Conservation (phyloP, 202 grass and related monocot species). For the Dendrocalamus latiflorus region DNA sequence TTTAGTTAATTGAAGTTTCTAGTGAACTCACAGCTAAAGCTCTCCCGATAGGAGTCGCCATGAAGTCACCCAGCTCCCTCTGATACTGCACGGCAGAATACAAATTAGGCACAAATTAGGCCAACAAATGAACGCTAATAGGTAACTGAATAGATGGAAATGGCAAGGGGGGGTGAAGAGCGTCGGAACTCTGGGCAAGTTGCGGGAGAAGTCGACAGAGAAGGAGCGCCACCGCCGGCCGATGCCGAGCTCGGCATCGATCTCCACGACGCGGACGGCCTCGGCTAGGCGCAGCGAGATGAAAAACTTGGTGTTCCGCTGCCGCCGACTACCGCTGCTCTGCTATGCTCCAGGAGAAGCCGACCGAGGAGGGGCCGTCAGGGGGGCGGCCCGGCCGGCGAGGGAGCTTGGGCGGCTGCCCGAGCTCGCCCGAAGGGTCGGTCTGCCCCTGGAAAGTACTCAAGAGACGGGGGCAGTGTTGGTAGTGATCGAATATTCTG, state of each 20-base stretch:
- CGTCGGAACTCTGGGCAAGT: conserved; percentile 74
- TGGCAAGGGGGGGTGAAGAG: neutral
- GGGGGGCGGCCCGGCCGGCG: no score
- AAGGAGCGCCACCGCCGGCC: conserved; percentile 72
- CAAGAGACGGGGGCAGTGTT: no score
- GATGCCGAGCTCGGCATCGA: conserved; percentile 80
- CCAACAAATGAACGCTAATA: neutral
- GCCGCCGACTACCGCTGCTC: no score
- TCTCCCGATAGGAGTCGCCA: conserved; percentile 70
- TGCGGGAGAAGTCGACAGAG: conserved; percentile 82
- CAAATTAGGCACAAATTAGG: conserved; percentile 23
- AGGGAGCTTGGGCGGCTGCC: no score
- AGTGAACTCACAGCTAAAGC: conserved; percentile 61
- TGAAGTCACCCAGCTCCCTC: conserved; percentile 56
- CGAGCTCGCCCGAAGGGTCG: no score
- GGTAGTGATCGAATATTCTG: no score
- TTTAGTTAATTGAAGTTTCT: neutral
- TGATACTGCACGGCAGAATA: conserved; percentile 55
- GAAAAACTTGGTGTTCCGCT: no score
- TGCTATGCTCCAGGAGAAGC: no score
- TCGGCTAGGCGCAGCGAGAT: no score
- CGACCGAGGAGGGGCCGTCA: no score
- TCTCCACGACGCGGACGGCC: conserved; percentile 30
- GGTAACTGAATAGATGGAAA: neutral
- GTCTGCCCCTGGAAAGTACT: no score